Evolutionary conservation across 148 eudicot genomes (phyloP), one percentile per base, ranked within the genome.

Genomic region (Vaccinium macrocarpon): DNA sequence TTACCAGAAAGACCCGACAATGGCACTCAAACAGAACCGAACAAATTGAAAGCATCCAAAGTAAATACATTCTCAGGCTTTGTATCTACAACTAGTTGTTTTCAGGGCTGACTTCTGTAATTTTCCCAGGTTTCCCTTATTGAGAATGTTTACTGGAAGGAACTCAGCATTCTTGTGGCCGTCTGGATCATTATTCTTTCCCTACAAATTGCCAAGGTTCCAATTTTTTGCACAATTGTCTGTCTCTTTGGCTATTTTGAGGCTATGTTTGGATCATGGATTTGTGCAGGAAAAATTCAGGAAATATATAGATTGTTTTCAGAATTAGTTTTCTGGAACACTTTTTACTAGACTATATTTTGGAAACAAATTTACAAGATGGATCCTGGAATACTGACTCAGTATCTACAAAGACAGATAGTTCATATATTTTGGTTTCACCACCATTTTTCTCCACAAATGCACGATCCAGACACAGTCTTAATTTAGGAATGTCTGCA

Each of bases 121-220:
- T 38, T 38, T 35, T 81, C 75, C 71, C 89, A 96, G 98, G 97
- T 90, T 61, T 74, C 93, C 29, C 35, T 91, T 23, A 3, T 88
- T 23, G 93, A 94, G 84, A 94, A 96, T 87, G 93, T 93, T 85
- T 88, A 85, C 90, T 94, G 98, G 98, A 96, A 92, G 87, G 95
- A 96, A 87, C 84, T 90, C 42, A 93, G 97, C 85, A 95, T 96
- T 78, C 98, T 96, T 68, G 29, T 71, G 81, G 88, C 91, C 70
- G 98, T 96, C 79, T 96, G 98, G 98, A 61, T 90, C 49, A 87
- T 93, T 19, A 92, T 93, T 88, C 95, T 96, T 50, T 87, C 86
- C 15, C 78, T 96, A 83, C 98, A 96, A 87, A 87, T 94, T 81
- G 70, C 86, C 48, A 96, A 94, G 98, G 98, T 93, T 86, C 72